A percentile compares a stretch with the other conserved stretches of the same genome.
These are phyloP conservation scores for Fragaria iinumae DNA, from an alignment of 306 rosid genomes.

Conservation along the genomic window DNA sequence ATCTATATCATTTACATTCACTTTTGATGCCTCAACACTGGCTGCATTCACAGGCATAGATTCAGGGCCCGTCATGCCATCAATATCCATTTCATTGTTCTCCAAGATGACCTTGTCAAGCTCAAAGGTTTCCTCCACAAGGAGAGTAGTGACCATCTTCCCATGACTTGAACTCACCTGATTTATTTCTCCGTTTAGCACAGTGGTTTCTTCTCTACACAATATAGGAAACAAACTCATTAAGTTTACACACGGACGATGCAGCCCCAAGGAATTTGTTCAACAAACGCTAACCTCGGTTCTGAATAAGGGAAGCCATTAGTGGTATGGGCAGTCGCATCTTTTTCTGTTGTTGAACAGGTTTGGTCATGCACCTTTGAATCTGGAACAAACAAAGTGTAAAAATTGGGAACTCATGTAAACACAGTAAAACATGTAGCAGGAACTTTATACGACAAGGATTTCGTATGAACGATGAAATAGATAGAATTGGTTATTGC, in stretches of 20 bases:
- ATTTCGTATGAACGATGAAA: background rate
- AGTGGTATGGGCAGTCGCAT: slow-evolving; percentile 32
- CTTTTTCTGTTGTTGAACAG: slow-evolving; percentile 37
- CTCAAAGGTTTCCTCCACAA: slow-evolving; percentile 39
- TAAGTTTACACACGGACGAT: background rate
- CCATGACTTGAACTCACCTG: slow-evolving; percentile 33
- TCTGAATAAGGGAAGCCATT: slow-evolving; percentile 55
- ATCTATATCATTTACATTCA: slow-evolving; percentile 22
- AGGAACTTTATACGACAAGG: background rate
- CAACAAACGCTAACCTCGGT: slow-evolving; percentile 40
- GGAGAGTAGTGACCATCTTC: slow-evolving; percentile 27
- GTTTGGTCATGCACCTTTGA: slow-evolving; percentile 38
- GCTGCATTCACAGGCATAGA: slow-evolving; percentile 31
- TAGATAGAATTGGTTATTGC: background rate
- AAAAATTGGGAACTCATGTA: background rate
- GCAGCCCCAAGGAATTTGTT: background rate
- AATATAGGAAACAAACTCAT: slow-evolving; percentile 29
- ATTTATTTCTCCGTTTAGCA: slow-evolving; percentile 27
- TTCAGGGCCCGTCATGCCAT: slow-evolving; percentile 29
- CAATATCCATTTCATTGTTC: slow-evolving; percentile 24
- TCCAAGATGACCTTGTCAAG: slow-evolving; percentile 37
- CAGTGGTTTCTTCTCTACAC: slow-evolving; percentile 35
- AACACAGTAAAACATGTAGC: background rate
- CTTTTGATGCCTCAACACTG: slow-evolving; percentile 47
- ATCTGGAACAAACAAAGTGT: slow-evolving; percentile 31